A percentile compares a stretch with the other conserved stretches of the same genome.
These are phyloP conservation scores for Cystobasidiopsis lactophilus DNA, from an alignment of 768 basidiomycete species.

Conservation along the genomic window DNA sequence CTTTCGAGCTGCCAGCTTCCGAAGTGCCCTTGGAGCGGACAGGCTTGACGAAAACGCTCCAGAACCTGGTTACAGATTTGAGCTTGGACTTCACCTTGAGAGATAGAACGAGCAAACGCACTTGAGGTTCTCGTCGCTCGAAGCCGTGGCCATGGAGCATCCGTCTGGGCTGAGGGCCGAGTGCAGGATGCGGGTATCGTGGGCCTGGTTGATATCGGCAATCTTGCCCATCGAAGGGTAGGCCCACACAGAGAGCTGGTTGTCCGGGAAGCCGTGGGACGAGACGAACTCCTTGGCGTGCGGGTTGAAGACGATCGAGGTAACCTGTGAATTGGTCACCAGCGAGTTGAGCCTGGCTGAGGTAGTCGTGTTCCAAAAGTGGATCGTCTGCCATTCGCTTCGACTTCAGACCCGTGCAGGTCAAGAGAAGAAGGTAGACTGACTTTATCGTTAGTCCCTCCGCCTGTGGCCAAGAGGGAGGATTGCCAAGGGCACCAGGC, in stretches of 20 bases:
- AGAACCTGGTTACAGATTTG: constrained; percentile 9
- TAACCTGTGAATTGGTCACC: constrained; percentile 73
- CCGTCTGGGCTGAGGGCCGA: constrained; percentile 69
- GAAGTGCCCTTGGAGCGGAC: neutral
- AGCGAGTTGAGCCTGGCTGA: constrained; percentile 74
- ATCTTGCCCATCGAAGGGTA: constrained; percentile 71
- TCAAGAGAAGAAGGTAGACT: no score
- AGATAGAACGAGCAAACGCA: constrained; percentile 31
- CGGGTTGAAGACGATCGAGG: constrained; percentile 66
- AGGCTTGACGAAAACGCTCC: constrained; percentile 19
- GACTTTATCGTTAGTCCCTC: constrained; percentile 62
- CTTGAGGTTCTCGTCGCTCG: constrained; percentile 88
- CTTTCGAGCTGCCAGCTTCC: neutral
- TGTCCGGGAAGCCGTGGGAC: constrained; percentile 72
- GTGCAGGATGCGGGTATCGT: constrained; percentile 73
- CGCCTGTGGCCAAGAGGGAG: constrained; percentile 71
- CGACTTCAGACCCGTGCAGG: constrained; percentile 14
- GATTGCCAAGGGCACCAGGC: constrained; percentile 97
- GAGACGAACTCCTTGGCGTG: constrained; percentile 73
- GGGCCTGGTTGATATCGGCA: constrained; percentile 71
- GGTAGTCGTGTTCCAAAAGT: constrained; percentile 78
- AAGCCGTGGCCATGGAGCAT: constrained; percentile 74
- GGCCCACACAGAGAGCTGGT: constrained; percentile 26
- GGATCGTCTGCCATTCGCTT: constrained; percentile 32
- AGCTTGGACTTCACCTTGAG: neutral